phyloP scores from a whole-genome alignment of 805 yeast genomes.

The Jamesozyma lodderae region DNA sequence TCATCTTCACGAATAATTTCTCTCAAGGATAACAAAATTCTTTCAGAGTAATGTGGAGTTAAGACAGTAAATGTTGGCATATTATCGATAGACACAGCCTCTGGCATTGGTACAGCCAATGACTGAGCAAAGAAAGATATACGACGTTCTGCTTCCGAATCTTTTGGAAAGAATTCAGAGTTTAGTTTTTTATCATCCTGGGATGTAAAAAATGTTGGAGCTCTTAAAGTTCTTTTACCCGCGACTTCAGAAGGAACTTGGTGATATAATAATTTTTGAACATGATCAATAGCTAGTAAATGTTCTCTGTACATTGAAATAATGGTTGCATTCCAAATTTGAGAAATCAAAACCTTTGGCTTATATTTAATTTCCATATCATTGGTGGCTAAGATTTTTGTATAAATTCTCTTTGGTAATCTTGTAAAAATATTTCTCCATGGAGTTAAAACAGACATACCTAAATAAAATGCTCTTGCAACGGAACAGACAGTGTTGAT shows the following conservation, averaged over 20 bases:
- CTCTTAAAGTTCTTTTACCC: conserved; percentile 95
- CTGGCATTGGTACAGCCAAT: conserved; percentile 95
- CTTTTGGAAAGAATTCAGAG: conserved; percentile 91
- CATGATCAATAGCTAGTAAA: conserved; percentile 94
- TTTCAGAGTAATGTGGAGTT: conserved; percentile 93
- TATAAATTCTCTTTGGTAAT: conserved; percentile 95
- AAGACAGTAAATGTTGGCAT: conserved; percentile 98
- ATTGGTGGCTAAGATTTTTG: conserved; percentile 92
- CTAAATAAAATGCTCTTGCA: conserved; percentile 94
- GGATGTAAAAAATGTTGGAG: conserved; percentile 95
- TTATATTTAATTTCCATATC: conserved; percentile 98
- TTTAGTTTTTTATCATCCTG: conserved; percentile 87
- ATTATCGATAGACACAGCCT: conserved; percentile 96
- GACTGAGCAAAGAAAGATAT: conserved; percentile 98
- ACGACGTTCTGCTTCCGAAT: conserved; percentile 98
- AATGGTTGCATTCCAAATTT: conserved; percentile 98
- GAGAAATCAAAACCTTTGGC: conserved; percentile 95
- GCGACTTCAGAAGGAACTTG: conserved; percentile 97
- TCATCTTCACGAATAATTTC: conserved; percentile 97
- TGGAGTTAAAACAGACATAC: conserved; percentile 96
- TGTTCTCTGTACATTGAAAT: conserved; percentile 99
- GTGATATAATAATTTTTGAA: conserved; percentile 91
- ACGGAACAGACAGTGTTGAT: conserved; percentile 91
- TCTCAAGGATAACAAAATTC: conserved; percentile 79
- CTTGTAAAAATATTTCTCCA: conserved; percentile 98